These are phyloP conservation scores for Eucalyptus leucophloia DNA, from an alignment of 345 rosid genomes.

Conservation along the genomic window DNA sequence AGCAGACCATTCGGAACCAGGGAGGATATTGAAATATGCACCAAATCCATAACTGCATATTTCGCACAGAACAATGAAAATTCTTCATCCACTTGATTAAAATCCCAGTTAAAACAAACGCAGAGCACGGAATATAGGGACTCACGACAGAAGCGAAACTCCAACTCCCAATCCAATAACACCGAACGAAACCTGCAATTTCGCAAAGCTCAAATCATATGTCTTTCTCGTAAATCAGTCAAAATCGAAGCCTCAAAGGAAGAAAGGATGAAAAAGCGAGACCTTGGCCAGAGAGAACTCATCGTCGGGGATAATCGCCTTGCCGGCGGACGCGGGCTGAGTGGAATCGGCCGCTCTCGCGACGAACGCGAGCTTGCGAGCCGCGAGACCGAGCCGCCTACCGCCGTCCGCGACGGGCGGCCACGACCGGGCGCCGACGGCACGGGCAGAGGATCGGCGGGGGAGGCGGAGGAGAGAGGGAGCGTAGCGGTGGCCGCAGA, in stretches of 20 bases:
- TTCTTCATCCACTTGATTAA: neutral
- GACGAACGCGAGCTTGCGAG: constrained; percentile 6
- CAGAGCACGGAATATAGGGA: neutral
- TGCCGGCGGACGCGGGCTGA: constrained; percentile 32
- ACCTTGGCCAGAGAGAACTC: constrained; percentile 85
- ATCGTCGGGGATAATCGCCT: constrained; percentile 47
- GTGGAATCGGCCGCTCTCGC: constrained; percentile 64
- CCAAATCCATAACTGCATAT: constrained; percentile 79
- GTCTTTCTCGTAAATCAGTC: neutral
- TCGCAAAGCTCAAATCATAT: neutral
- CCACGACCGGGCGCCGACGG: neutral
- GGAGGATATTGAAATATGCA: constrained; percentile 85
- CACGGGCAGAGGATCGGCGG: neutral
- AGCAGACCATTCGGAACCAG: constrained; percentile 98
- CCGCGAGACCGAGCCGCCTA: neutral
- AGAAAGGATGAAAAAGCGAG: neutral
- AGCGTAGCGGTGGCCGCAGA: constrained; percentile 4
- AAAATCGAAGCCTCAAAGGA: neutral
- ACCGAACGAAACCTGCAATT: constrained; percentile 81
- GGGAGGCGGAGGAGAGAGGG: constrained; percentile 11
- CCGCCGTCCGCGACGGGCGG: neutral
- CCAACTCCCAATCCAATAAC: constrained; percentile 79
- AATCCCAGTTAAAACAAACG: neutral
- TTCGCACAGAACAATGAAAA: neutral
- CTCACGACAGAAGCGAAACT: constrained; percentile 76